Evolutionary conservation across 805 yeast genomes (phyloP).

Genomic region (Kluyveromyces aestuarii): DNA sequence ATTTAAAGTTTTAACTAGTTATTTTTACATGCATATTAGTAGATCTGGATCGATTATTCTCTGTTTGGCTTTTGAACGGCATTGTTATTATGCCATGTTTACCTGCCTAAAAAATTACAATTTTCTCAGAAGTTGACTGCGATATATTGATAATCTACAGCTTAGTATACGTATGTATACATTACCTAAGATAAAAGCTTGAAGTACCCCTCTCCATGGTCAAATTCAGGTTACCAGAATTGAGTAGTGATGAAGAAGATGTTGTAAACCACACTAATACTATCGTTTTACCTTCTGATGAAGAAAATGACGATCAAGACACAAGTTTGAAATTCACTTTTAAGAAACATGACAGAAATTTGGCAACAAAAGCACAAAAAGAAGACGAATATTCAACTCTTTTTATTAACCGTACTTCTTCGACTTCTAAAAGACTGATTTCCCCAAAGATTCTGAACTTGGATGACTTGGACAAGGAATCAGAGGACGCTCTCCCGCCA

Average conservation of each 20-base stretch:
- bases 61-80: no score
- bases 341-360: background rate
- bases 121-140: no score
- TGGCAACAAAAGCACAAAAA: background rate
- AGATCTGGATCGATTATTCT: no score
- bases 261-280: background rate
- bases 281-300: background rate
- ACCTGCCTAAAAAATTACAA: no score
- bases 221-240: background rate
- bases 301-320: background rate
- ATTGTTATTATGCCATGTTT: no score
- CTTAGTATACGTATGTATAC: background rate
- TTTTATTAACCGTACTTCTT: background rate
- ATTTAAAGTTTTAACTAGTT: no score
- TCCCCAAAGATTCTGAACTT: constrained; percentile 10
- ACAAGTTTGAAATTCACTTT: background rate
- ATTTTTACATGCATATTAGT: no score
- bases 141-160: no score
- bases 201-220: background rate
- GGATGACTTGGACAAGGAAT: constrained; percentile 13
- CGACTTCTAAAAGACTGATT: background rate
- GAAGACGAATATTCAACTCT: background rate
- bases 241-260: constrained; percentile 1
- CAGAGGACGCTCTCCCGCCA: constrained; percentile 2
- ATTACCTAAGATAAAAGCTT: background rate